Evolutionary conservation across 2,329 filamentous ascomycete species (phyloP).

Genomic region (Arachnomyces sp.): DNA sequence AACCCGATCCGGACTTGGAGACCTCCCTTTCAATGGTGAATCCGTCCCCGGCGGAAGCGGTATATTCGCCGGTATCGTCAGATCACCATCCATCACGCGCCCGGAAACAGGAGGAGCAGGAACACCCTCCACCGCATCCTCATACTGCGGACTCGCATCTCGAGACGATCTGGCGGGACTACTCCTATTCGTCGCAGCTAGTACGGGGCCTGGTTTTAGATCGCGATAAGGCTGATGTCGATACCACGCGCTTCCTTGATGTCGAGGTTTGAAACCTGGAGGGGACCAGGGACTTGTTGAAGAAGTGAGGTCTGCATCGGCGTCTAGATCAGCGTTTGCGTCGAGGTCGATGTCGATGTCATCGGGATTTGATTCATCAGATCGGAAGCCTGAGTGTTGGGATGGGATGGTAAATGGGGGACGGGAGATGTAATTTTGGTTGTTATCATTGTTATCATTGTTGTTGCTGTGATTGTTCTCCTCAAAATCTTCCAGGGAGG

Average conservation of each 20-base stretch:
- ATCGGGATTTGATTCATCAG: slow-evolving; percentile 40
- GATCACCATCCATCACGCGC: slow-evolving; percentile 37
- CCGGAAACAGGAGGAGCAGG: slow-evolving; percentile 20
- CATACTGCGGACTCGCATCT: slow-evolving; percentile 53
- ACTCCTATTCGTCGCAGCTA: slow-evolving; percentile 25
- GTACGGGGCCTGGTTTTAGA: slow-evolving; percentile 32
- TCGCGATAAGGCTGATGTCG: slow-evolving; percentile 43
- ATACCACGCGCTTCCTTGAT: slow-evolving; percentile 51
- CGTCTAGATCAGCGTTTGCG: slow-evolving; percentile 30
- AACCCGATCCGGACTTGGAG: slow-evolving; percentile 42
- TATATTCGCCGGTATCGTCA: slow-evolving; percentile 48
- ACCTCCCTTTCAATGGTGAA: slow-evolving; percentile 51
- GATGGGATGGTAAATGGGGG: slow-evolving; percentile 46
- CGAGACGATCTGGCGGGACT: slow-evolving; percentile 46
- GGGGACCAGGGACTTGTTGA: slow-evolving; percentile 55
- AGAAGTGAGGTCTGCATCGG: slow-evolving; percentile 21
- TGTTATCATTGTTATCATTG: background rate
- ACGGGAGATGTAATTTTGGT: slow-evolving; percentile 1
- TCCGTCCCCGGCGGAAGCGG: slow-evolving; percentile 48
- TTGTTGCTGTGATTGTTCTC: slow-evolving; percentile 36
- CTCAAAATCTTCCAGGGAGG: slow-evolving; percentile 57
- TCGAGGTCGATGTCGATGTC: slow-evolving; percentile 22
- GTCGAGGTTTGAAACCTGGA: slow-evolving; percentile 51
- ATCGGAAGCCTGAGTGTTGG: slow-evolving; percentile 59
- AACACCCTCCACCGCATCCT: slow-evolving; percentile 45